A percentile compares a stretch with the other conserved stretches of the same genome.
Conservation (phyloP, 2,329 filamentous ascomycete species). For the Cryphonectria parasitica region DNA sequence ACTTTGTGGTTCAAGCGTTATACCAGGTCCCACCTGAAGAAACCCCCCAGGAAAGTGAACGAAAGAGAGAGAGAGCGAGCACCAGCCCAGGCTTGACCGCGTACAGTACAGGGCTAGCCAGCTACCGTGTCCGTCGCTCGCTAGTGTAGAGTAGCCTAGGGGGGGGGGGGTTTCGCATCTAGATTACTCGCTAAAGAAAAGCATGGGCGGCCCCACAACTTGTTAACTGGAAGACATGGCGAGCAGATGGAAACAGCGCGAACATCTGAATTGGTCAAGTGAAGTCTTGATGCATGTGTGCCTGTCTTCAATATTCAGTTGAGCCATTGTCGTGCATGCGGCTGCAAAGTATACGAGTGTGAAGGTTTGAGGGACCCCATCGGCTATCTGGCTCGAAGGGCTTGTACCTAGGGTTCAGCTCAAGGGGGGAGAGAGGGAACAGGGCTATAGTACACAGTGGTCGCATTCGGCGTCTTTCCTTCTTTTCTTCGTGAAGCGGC, state of each 20-base stretch:
- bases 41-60: not conserved
- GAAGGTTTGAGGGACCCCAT: not conserved
- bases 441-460: not conserved
- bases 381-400: not conserved
- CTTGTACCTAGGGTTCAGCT: not conserved
- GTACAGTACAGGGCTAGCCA: not conserved
- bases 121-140: not conserved
- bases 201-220: not conserved
- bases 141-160: not conserved
- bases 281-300: not conserved
- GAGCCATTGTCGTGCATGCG: too few species aligned
- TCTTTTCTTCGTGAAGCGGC: too few species aligned
- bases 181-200: not conserved
- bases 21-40: not conserved
- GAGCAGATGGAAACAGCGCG: not conserved
- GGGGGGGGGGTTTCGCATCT: not conserved
- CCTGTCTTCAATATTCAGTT: not conserved
- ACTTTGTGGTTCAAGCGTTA: not conserved
- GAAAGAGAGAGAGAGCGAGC: too few species aligned
- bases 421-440: not conserved
- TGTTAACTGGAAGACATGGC: not conserved
- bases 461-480: not conserved
- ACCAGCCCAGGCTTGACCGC: not conserved
- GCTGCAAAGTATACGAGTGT: too few species aligned
- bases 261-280: not conserved